A percentile compares a stretch with the other conserved stretches of the same genome.
phyloP scores from a whole-genome alignment of 2,329 filamentous ascomycete genomes.

The Aspergillus caelatus region DNA sequence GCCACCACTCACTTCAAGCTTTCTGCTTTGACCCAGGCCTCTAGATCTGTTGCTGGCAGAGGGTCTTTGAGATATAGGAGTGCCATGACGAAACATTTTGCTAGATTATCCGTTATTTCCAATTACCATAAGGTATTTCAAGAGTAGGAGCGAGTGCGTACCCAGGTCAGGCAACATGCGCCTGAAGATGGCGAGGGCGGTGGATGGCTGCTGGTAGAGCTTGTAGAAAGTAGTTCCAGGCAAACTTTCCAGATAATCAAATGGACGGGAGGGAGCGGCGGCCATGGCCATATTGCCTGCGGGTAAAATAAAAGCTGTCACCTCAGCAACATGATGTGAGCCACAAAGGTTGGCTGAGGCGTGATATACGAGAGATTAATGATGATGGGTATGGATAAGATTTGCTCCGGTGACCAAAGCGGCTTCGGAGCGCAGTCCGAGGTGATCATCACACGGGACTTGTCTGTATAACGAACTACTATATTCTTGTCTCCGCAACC shows the following conservation, averaged over 20 bases:
- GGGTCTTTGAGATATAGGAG: slow-evolving; percentile 88
- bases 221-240: slow-evolving; percentile 86
- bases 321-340: slow-evolving; percentile 30
- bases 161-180: slow-evolving; percentile 94
- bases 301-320: slow-evolving; percentile 19
- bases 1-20: slow-evolving; percentile 53
- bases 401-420: slow-evolving; percentile 31
- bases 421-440: slow-evolving; percentile 33
- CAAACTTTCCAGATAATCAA: slow-evolving; percentile 91
- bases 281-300: slow-evolving; percentile 58
- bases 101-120: slow-evolving; percentile 46
- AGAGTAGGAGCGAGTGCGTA: slow-evolving; percentile 44
- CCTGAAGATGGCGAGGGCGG: slow-evolving; percentile 90
- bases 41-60: slow-evolving; percentile 76
- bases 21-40: slow-evolving; percentile 78
- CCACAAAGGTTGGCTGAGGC: slow-evolving; percentile 8
- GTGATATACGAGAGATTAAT: background rate
- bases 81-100: slow-evolving; percentile 94
- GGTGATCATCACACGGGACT: slow-evolving; percentile 25
- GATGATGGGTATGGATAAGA: slow-evolving; percentile 16
- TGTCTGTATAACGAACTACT: background rate
- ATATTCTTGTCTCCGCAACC: background rate
- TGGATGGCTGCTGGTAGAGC: slow-evolving; percentile 94
- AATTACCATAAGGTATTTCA: background rate
- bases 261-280: slow-evolving; percentile 62